Percentiles rank a stretch among this genome's conserved stretches.
These are phyloP conservation scores for Beauveria sp. DNA, from an alignment of 2,329 filamentous ascomycete species.

Conservation along the genomic window DNA sequence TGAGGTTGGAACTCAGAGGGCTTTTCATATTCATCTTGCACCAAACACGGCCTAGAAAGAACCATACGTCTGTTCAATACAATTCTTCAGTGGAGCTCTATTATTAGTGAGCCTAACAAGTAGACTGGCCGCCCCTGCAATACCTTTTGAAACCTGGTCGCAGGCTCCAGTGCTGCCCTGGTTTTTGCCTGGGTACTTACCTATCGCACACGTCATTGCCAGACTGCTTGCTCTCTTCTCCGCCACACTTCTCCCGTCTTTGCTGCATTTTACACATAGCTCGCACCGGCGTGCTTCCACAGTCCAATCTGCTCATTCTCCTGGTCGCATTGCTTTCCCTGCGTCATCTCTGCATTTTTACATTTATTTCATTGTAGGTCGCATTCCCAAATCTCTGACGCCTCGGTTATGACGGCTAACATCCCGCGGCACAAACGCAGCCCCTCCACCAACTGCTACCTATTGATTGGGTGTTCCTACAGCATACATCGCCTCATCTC, in stretches of 20 bases:
- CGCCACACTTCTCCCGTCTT: neutral
- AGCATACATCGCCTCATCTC: neutral
- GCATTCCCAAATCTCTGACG: neutral
- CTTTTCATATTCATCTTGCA: neutral
- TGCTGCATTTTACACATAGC: neutral
- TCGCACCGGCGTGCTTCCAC: neutral
- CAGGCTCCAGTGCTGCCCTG: constrained; percentile 1
- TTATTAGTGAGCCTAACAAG: neutral
- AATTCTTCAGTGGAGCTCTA: too few species aligned
- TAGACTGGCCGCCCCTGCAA: neutral
- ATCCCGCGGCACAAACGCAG: neutral
- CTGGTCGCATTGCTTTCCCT: neutral
- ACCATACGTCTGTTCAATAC: neutral
- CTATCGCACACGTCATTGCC: constrained; percentile 9
- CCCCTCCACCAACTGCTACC: constrained; percentile 2
- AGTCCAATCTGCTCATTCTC: neutral
- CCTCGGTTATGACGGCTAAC: neutral
- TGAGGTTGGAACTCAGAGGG: neutral
- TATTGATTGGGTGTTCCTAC: neutral
- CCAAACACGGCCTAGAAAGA: neutral
- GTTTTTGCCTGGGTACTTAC: neutral
- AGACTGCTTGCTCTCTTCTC: constrained; percentile 2
- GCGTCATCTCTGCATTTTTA: neutral
- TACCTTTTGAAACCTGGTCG: neutral
- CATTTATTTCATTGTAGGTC: neutral